Percentiles rank a stretch among this genome's conserved stretches.
Evolutionary conservation across 1,284 basidiomycete species (phyloP).

Genomic region (Inonotus obliquus): DNA sequence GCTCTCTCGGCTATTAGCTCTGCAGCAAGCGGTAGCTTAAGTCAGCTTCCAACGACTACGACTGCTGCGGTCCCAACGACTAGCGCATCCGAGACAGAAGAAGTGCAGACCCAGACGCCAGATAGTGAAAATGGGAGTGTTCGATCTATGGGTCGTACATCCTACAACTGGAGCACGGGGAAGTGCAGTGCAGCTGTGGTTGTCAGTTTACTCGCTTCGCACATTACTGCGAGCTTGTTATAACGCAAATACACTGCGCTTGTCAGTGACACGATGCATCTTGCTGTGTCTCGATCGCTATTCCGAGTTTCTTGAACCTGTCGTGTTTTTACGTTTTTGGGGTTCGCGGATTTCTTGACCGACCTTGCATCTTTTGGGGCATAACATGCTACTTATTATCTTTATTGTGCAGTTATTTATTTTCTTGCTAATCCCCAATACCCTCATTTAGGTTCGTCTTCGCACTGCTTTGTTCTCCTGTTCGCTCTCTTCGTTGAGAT

Average conservation of each 20-base stretch:
- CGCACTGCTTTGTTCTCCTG: no score
- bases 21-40: constrained; percentile 1
- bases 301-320: not conserved
- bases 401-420: not conserved
- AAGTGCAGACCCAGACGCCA: not conserved
- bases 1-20: constrained; percentile 5
- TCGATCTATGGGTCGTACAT: not conserved
- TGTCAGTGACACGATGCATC: not conserved
- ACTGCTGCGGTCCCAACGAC: not conserved
- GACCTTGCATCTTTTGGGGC: not conserved
- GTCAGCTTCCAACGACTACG: not conserved
- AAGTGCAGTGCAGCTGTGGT: not conserved
- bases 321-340: not conserved
- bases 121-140: not conserved
- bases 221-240: not conserved
- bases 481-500: no score
- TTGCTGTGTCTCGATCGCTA: not conserved
- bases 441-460: no score
- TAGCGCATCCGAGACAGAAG: not conserved
- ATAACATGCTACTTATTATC: not conserved
- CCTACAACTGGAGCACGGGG: not conserved
- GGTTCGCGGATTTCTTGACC: not conserved
- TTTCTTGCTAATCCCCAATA: not conserved
- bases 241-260: not conserved
- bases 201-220: not conserved